phyloP scores from a whole-genome alignment of 805 yeast species.

The Yarrowia sp. region DNA sequence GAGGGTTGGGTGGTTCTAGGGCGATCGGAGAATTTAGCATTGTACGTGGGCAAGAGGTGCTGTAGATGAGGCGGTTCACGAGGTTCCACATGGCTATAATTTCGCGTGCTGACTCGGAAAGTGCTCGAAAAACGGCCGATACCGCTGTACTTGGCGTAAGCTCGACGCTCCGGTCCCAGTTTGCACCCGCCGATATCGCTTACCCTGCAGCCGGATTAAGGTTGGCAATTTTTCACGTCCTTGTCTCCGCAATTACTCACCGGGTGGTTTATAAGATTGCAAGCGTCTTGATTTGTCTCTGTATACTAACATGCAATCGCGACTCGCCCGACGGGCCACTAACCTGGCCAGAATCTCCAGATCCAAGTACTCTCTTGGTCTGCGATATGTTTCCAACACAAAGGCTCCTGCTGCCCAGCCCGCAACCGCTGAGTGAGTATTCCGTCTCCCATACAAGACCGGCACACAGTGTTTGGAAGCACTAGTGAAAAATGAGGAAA shows the following conservation, averaged over 20 bases:
- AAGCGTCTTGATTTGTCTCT: conserved; percentile 37
- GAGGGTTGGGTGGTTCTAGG: conserved; percentile 23
- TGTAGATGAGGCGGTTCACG: too few relatives aligned
- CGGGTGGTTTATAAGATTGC: conserved; percentile 34
- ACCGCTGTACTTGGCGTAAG: neutral
- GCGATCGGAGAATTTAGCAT: conserved; percentile 27
- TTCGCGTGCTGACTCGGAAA: too few relatives aligned
- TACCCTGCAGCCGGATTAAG: conserved; percentile 34
- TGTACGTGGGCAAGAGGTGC: too few relatives aligned
- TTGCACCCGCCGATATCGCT: conserved; percentile 37
- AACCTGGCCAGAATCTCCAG: conserved; percentile 39
- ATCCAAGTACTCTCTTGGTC: conserved; percentile 36
- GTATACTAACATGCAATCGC: conserved; percentile 39
- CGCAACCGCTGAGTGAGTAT: conserved; percentile 36
- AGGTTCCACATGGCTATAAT: too few relatives aligned
- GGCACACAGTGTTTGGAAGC: conserved; percentile 6
- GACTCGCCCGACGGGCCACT: conserved; percentile 38
- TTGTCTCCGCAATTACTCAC: conserved; percentile 39
- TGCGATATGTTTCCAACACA: conserved; percentile 35
- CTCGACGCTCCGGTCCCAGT: neutral
- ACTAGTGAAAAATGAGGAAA: neutral
- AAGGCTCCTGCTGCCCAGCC: conserved; percentile 33
- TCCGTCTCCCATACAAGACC: neutral
- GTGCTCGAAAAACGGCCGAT: neutral
- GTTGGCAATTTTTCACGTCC: conserved; percentile 39